Base-by-base conservation (phyloP, 1,284 basidiomycete species). In the Limonomyces culmigenus region DNA sequence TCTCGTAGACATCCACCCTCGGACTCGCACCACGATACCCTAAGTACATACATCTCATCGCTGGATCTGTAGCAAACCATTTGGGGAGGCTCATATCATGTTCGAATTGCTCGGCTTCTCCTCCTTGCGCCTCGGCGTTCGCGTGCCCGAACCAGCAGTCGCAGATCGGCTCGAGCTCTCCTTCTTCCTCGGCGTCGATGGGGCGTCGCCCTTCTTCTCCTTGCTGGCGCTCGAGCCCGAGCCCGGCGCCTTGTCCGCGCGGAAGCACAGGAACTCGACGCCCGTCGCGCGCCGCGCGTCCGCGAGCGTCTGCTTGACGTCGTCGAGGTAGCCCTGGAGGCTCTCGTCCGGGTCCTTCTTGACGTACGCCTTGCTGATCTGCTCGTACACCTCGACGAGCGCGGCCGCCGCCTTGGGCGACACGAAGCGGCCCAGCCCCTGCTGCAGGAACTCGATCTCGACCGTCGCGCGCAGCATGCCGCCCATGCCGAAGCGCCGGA, bases 381-480 rank as follows among this genome's bases (percentile, higher is more conserved):
- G 87, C 50, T 83, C 85, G 62, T 98, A 99, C 25, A 97, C 70
- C 40, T 91, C 78, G 30, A 86, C 84, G 18, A 98, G 67, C 32
- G 74, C 83, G 49, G 74, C 71, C 37, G 85, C 83, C 3, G 93
- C 86, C 3, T 67, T 51, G 0, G 77, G 63, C 3, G 84, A 84
- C 32, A 97, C 81, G 53, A 92, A 93, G 41, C 80, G 76, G 19
- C 79, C 73, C 29, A 98, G 65, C 4, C 86, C 92, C 59, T 97
- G 93, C 55, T 99, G 92, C 59, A 97, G 75, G 59, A 97, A 98
- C 58, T 98, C 95, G 46, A 97, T 96, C 58, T 98, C 95, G 19
- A 99, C 73, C 2, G 95, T 98, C 2, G 95, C 93, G 41, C 86
- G 74, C 21, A 99, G 67, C 95, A 98, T 98, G 10, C 95, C 95